phyloP scores from a whole-genome alignment of 2,329 filamentous ascomycete genomes.

The Claviceps spartinae region DNA sequence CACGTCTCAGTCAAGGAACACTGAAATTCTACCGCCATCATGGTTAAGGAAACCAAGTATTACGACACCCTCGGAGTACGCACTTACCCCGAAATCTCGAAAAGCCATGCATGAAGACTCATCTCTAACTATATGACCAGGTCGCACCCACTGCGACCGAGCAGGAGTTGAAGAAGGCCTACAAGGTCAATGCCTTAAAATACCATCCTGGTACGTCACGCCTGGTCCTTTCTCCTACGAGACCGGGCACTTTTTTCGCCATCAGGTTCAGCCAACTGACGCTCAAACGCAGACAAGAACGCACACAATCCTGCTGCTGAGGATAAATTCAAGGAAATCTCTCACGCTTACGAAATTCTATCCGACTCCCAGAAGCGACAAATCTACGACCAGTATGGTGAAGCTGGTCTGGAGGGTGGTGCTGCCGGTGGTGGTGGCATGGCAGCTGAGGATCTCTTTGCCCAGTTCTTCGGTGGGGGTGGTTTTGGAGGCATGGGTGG shows the following conservation, averaged over 20 bases:
- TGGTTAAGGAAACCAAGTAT: conserved; percentile 68
- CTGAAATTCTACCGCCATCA: conserved; percentile 27
- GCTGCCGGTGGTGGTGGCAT: conserved; percentile 66
- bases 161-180: conserved; percentile 79
- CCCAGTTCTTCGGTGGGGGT: conserved; percentile 85
- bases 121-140: conserved; percentile 27
- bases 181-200: conserved; percentile 72
- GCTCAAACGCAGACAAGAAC: conserved; percentile 66
- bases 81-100: conserved; percentile 7
- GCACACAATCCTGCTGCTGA: conserved; percentile 82
- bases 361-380: conserved; percentile 84
- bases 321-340: conserved; percentile 97
- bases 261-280: conserved; percentile 1
- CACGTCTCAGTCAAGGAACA: conserved; percentile 5
- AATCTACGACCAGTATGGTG: conserved; percentile 94
- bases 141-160: conserved; percentile 70
- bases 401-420: conserved; percentile 88
- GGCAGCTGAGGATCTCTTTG: conserved; percentile 91
- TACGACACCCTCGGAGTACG: conserved; percentile 70
- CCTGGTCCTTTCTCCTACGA: conserved; percentile 5
- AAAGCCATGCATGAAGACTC: neutral
- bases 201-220: conserved; percentile 64
- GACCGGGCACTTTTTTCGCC: neutral
- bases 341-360: conserved; percentile 88
- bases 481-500: conserved; percentile 50